A percentile compares a stretch with the other conserved stretches of the same genome.
phyloP scores from a whole-genome alignment of 345 rosid genomes.

The Gossypium longicalyx region DNA sequence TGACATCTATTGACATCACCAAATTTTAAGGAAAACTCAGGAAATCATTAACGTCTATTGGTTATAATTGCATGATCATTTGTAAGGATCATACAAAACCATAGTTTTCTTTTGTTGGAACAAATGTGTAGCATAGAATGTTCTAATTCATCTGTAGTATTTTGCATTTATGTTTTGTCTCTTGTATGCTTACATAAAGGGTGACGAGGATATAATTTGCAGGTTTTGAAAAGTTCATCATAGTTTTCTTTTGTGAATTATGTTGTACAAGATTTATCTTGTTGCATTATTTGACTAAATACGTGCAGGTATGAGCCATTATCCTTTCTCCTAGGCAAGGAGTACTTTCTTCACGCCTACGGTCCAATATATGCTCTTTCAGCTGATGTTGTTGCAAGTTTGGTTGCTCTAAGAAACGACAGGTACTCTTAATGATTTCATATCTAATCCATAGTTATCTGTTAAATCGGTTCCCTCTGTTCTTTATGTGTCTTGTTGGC shows the following conservation, averaged over 20 bases:
- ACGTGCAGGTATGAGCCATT: constrained; percentile 79
- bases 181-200: background rate
- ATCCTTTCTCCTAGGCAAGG: constrained; percentile 62
- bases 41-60: background rate
- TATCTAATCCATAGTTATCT: background rate
- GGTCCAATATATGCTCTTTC: constrained; percentile 93
- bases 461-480: background rate
- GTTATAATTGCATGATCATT: background rate
- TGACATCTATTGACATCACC: background rate
- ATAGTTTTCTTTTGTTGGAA: background rate
- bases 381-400: constrained; percentile 72
- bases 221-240: background rate
- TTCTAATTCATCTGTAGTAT: background rate
- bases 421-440: constrained; percentile 39
- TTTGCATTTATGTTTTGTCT: background rate
- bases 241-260: background rate
- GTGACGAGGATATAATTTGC: background rate
- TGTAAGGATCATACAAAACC: background rate
- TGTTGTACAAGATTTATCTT: background rate
- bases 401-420: constrained; percentile 71
- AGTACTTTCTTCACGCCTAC: constrained; percentile 88
- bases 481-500: background rate
- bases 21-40: background rate
- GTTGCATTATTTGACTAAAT: background rate
- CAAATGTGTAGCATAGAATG: background rate